These are phyloP conservation scores for Phoma sp. DNA, from an alignment of 2,329 filamentous ascomycete genomes.

Conservation along the genomic window DNA sequence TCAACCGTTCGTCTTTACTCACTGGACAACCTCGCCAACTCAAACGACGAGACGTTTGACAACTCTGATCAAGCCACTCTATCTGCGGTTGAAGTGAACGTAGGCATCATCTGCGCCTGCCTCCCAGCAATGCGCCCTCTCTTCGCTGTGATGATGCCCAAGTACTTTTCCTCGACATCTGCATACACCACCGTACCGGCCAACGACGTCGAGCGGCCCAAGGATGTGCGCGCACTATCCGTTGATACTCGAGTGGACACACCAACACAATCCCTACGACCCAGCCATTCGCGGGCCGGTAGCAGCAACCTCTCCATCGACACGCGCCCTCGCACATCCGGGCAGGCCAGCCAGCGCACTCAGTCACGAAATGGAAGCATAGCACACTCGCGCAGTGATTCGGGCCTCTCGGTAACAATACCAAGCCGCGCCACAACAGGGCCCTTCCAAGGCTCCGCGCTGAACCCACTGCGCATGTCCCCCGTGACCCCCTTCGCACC, in stretches of 20 bases:
- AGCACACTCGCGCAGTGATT: neutral
- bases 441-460: slow-evolving; percentile 16
- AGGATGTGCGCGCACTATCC: slow-evolving; percentile 19
- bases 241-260: slow-evolving; percentile 19
- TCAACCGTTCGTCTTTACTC: slow-evolving; percentile 44
- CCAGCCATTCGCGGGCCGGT: slow-evolving; percentile 14
- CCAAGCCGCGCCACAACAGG: neutral
- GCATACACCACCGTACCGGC: slow-evolving; percentile 21
- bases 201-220: slow-evolving; percentile 32
- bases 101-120: slow-evolving; percentile 45
- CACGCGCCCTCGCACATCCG: slow-evolving; percentile 2
- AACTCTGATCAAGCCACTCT: slow-evolving; percentile 42
- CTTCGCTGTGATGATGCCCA: slow-evolving; percentile 48
- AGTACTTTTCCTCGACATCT: slow-evolving; percentile 34
- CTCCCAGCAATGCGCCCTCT: slow-evolving; percentile 46
- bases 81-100: slow-evolving; percentile 42
- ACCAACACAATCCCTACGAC: neutral
- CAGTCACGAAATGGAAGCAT: slow-evolving; percentile 20
- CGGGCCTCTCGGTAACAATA: slow-evolving; percentile 1
- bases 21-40: slow-evolving; percentile 37
- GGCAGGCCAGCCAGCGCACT: slow-evolving; percentile 1
- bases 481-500: slow-evolving; percentile 23
- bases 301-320: slow-evolving; percentile 16
- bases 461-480: slow-evolving; percentile 30
- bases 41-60: slow-evolving; percentile 40